Evolutionary conservation across 2,329 filamentous ascomycete species (phyloP).

Genomic region (Escovopsis sp.): DNA sequence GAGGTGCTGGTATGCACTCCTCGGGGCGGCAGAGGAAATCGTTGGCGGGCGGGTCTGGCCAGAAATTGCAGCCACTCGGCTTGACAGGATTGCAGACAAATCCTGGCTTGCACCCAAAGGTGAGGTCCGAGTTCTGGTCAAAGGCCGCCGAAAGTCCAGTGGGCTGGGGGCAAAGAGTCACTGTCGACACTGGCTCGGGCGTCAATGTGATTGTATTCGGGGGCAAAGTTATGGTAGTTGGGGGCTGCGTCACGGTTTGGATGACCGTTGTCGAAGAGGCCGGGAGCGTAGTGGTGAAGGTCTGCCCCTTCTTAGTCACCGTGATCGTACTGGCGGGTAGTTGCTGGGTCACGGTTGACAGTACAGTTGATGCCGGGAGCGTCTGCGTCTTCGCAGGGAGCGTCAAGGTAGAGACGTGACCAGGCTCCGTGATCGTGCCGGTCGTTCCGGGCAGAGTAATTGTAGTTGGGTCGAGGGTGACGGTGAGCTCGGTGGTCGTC

Average conservation of each 20-base stretch:
- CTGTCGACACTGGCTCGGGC: conserved; percentile 9
- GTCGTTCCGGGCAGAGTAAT: conserved; percentile 4
- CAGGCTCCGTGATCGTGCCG: conserved; percentile 1
- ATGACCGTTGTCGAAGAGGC: conserved; percentile 18
- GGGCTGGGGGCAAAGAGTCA: conserved; percentile 30
- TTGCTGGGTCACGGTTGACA: conserved; percentile 4
- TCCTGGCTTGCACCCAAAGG: conserved; percentile 40
- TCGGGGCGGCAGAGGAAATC: conserved; percentile 31
- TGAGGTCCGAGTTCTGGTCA: conserved; percentile 24
- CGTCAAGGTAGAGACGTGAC: conserved; percentile 10
- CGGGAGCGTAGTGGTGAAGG: conserved; percentile 3
- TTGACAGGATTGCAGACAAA: conserved; percentile 38
- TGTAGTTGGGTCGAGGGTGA: conserved; percentile 4
- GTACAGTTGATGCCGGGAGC: conserved; percentile 5
- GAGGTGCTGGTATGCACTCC: conserved; percentile 30
- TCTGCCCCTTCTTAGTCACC: conserved; percentile 3
- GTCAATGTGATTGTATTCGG: conserved; percentile 15
- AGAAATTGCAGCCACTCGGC: conserved; percentile 35
- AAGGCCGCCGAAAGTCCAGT: conserved; percentile 21
- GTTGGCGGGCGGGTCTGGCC: conserved; percentile 28
- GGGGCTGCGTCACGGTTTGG: conserved; percentile 14
- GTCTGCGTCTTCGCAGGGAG: conserved; percentile 12
- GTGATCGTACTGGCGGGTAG: conserved; percentile 7
- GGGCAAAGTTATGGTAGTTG: conserved; percentile 15
- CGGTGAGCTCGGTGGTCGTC: conserved; percentile 10